Evolutionary conservation across 75 land plant species (phyloP), one percentile per base, ranked within the genome.

Genomic region (Selaginella tamariscina): DNA sequence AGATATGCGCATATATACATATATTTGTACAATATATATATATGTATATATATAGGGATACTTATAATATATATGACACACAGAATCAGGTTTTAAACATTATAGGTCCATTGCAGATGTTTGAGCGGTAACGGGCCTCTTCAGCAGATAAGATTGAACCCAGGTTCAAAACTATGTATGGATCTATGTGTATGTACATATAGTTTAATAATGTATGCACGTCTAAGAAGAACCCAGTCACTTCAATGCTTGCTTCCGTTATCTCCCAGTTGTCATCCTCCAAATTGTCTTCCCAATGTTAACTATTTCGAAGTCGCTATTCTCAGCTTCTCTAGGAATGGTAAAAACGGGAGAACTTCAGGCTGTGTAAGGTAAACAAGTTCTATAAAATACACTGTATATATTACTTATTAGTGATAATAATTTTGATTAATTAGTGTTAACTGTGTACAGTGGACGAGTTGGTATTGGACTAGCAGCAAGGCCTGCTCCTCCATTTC

Each of bases 401-500:
- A n/a, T n/a, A n/a, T n/a, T n/a, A n/a, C n/a, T n/a, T n/a, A n/a
- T n/a, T n/a, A n/a, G n/a, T n/a, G n/a, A n/a, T n/a, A n/a, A n/a
- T n/a, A n/a, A n/a, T n/a, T n/a, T n/a, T n/a, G n/a, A n/a, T n/a
- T n/a, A n/a, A n/a, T n/a, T n/a, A n/a, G n/a, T n/a, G n/a, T n/a
- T n/a, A n/a, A n/a, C n/a, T n/a, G n/a, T n/a, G n/a, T n/a, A n/a
- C 49, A 39, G 49, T 15, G 49, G 49, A 39, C 49, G 49, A 5
- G 49, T 39, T 39, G 72, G 33, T 1, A 63, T 71, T 27, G 72
- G 72, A n/a, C 26, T 71, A 29, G 72, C 72, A 21, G 39, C 54
- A 1, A 29, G 54, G n/a, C 72, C 72, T 1, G 66, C 72, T 2
- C 72, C 72, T 29, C 67, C 72, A 0, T 71, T 71, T 66, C 66